Evolutionary conservation across 371 early-diverging fungal genomes (phyloP), one percentile per base, ranked within the genome.

Genomic region (Encephalitozoon hellem): DNA sequence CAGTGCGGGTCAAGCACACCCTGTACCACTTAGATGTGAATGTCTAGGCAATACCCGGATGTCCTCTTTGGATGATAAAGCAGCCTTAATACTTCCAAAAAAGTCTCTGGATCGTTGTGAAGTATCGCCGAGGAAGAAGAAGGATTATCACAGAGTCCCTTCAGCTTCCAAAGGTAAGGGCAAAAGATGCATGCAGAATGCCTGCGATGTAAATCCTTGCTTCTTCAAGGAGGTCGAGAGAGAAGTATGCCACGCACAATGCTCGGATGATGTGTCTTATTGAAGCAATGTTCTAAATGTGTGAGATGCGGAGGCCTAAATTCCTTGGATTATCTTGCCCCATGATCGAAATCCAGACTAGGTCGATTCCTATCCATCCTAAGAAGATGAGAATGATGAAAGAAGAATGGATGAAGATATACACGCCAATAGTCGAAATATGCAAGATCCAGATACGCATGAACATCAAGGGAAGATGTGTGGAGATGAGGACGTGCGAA

Each of bases 371-470:
- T 9, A 64, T 97, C 72, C 97, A 96, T 25, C 89, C 89, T 42
- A 91, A 94, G 80, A 90, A 95, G 73, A 84, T 96, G 80, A 87
- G 91, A 15, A 92, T 93, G 15, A 86, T 97, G 52, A 95, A 93
- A 84, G 89, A 90, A 65, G 88, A 91, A 66, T 98, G 99, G 99
- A 80, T 94, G 78, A 92, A 96, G 81, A 90, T 98, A 78, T 98
- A 97, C 86, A 89, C 94, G 32, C 96, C 99, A n/a, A 87, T 98
- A 32, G 96, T 97, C 6, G 93, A 94, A 82, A 91, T 94, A 79
- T 89, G 95, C 85, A 91, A 93, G 72, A 87, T 98, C 41, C 94
- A 97, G 84, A 89, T 97, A 25, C 89, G 96, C 69, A 93, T 96
- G 91, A 96, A 96, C 86, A 82, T 91, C 53, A 89, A 89, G 80